phyloP scores from a whole-genome alignment of 176 grass and related monocot genomes.

The Ensete ventricosum region DNA sequence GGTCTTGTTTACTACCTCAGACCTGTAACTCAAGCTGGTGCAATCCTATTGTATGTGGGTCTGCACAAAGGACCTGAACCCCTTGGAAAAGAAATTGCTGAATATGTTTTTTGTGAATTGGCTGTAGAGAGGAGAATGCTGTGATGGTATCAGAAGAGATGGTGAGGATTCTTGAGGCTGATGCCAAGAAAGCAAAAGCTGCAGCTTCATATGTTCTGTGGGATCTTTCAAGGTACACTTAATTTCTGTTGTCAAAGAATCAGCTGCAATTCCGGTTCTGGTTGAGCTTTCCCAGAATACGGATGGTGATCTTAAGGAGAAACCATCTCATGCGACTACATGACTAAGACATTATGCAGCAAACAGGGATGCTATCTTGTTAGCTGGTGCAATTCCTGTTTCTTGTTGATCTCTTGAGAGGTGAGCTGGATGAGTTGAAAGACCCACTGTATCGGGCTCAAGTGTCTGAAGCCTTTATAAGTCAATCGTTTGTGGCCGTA shows the following conservation, averaged over 20 bases:
- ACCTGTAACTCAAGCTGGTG: background rate
- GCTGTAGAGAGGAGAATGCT: constrained; percentile 16
- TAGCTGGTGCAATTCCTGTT: constrained; percentile 13
- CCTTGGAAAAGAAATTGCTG: constrained; percentile 23
- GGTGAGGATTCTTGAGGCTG: constrained; percentile 12
- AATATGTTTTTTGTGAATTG: constrained; percentile 12
- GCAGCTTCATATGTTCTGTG: constrained; percentile 13
- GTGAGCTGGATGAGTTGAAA: constrained; percentile 1
- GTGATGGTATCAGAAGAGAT: constrained; percentile 15
- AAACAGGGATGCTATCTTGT: constrained; percentile 8
- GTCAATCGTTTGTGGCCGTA: constrained; percentile 1
- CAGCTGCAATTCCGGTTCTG: constrained; percentile 5
- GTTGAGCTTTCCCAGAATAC: background rate
- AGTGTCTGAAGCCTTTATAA: background rate
- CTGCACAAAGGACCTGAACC: constrained; percentile 5
- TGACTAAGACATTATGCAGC: constrained; percentile 11
- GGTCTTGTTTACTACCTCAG: constrained; percentile 10
- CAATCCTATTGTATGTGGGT: constrained; percentile 9
- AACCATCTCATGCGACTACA: constrained; percentile 8
- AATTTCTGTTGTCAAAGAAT: constrained; percentile 4
- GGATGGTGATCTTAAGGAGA: background rate
- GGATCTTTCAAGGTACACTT: constrained; percentile 10
- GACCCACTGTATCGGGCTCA: background rate
- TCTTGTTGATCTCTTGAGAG: constrained; percentile 9
- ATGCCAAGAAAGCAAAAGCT: constrained; percentile 3